phyloP scores from a whole-genome alignment of 1,139 yeast species.

The Oligophagozyma castellii region DNA sequence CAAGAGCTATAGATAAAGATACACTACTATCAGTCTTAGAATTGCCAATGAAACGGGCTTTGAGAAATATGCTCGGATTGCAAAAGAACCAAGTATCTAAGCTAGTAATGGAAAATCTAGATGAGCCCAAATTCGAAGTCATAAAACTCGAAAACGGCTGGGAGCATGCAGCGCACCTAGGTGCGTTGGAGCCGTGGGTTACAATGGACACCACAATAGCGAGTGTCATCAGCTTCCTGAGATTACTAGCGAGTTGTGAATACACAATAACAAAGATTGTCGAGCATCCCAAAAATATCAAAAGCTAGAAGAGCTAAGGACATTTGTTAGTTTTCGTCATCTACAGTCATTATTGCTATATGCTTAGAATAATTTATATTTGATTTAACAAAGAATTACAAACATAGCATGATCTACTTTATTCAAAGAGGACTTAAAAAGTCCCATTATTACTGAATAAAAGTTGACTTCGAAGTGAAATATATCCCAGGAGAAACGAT shows the following conservation, averaged over 20 bases:
- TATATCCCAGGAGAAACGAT: too few relatives aligned
- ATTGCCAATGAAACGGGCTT: constrained; percentile 9
- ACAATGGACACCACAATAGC: constrained; percentile 11
- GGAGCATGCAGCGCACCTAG: constrained; percentile 6
- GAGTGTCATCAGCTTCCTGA: constrained; percentile 10
- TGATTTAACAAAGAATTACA: too few relatives aligned
- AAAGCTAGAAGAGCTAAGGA: not conserved
- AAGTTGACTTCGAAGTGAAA: too few relatives aligned
- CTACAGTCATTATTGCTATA: too few relatives aligned
- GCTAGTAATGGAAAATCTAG: constrained; percentile 10
- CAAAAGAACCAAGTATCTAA: constrained; percentile 7
- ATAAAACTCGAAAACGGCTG: constrained; percentile 2
- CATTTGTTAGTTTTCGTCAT: too few relatives aligned
- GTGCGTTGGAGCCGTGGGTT: constrained; percentile 19
- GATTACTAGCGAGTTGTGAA: constrained; percentile 12
- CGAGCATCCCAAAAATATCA: constrained; percentile 13
- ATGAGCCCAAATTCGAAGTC: constrained; percentile 1
- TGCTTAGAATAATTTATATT: too few relatives aligned
- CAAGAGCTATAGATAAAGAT: constrained; percentile 1
- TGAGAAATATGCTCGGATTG: constrained; percentile 9
- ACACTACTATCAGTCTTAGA: constrained; percentile 3
- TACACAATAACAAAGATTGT: constrained; percentile 13
- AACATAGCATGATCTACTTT: too few relatives aligned
- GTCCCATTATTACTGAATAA: too few relatives aligned
- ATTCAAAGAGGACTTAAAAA: too few relatives aligned